A percentile compares a stretch with the other conserved stretches of the same genome.
Conservation (phyloP, 176 grass and related monocot species). For the Dactylis glomerata region DNA sequence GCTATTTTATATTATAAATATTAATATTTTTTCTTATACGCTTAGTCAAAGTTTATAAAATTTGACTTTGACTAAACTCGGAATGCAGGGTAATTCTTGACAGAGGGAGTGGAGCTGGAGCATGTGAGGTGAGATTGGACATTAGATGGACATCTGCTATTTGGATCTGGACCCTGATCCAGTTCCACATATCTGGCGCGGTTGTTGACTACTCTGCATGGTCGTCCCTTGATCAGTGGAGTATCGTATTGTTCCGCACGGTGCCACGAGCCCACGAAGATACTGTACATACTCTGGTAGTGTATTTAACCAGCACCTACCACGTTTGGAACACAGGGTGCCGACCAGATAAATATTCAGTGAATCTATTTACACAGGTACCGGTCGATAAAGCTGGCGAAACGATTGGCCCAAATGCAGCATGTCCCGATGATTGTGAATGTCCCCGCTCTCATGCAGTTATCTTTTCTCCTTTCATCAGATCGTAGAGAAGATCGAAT, state of each 20-base stretch:
- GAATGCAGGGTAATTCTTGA: too few relatives aligned
- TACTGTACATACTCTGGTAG: too few relatives aligned
- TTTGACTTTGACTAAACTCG: too few relatives aligned
- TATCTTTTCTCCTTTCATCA: conserved; percentile 4
- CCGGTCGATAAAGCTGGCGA: background rate
- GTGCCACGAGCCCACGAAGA: background rate
- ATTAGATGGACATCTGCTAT: too few relatives aligned
- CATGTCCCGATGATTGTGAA: background rate
- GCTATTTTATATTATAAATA: too few relatives aligned
- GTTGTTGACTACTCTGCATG: too few relatives aligned
- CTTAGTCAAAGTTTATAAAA: too few relatives aligned
- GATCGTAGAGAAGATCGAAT: conserved; percentile 18
- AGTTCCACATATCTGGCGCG: too few relatives aligned
- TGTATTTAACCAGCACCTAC: background rate
- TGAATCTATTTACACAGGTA: background rate
- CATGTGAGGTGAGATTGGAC: too few relatives aligned
- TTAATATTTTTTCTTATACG: too few relatives aligned
- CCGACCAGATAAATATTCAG: conserved; percentile 6
- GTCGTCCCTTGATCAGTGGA: background rate
- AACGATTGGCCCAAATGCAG: background rate
- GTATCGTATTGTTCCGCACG: background rate
- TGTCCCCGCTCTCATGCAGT: background rate
- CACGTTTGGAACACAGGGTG: background rate
- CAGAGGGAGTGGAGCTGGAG: too few relatives aligned
- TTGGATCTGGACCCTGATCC: too few relatives aligned